Conservation (phyloP, 2,329 filamentous ascomycete genomes). For the Apiospora saccharicola region DNA sequence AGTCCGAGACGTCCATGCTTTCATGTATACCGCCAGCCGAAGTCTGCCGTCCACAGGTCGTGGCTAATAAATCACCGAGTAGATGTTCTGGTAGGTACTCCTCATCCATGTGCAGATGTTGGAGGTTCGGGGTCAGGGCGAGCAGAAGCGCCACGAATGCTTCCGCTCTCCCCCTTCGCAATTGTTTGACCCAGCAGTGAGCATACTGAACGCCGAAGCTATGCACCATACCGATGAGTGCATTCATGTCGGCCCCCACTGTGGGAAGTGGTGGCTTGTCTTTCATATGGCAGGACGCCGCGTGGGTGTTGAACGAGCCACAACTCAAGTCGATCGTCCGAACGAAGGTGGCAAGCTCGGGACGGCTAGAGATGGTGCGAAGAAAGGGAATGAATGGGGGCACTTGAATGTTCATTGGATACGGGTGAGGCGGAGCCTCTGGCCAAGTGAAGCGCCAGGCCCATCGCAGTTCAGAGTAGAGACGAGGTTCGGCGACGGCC, state of each 20-base stretch:
- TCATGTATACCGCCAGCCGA: too few relatives aligned
- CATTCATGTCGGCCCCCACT: background rate
- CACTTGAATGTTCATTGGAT: background rate
- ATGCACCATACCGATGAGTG: background rate
- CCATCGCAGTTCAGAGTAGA: background rate
- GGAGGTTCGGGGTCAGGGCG: background rate
- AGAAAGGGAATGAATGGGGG: background rate
- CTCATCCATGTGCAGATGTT: background rate
- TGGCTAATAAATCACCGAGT: too few relatives aligned
- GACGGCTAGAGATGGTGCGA: background rate
- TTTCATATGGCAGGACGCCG: background rate
- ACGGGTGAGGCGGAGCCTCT: background rate
- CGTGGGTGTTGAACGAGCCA: background rate
- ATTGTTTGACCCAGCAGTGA: background rate
- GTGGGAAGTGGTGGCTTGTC: background rate
- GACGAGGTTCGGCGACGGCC: background rate
- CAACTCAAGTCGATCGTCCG: background rate
- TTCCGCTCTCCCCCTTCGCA: background rate
- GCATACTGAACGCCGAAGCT: background rate
- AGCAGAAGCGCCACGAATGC: background rate
- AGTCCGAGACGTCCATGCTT: too few relatives aligned
- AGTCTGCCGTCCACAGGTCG: too few relatives aligned
- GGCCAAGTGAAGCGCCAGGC: background rate
- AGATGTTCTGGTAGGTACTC: background rate
- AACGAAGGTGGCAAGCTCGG: background rate